Percentiles rank a stretch among this genome's conserved stretches.
phyloP scores from a whole-genome alignment of 2,329 filamentous ascomycete genomes.

The Colletotrichum higginsianum region DNA sequence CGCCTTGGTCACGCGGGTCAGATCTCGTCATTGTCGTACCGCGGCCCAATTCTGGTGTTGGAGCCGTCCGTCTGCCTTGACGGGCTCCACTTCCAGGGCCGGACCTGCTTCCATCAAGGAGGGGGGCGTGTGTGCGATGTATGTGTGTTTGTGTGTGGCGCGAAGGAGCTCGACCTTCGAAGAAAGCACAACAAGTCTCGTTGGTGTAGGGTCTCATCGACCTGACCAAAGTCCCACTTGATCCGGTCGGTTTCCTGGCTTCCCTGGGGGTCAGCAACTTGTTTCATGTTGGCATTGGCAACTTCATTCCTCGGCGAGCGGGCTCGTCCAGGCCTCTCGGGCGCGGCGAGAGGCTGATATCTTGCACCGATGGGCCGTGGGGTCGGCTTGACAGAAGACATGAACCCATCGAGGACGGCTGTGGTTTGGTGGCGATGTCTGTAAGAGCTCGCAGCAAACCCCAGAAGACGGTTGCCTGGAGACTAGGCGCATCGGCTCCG shows the following conservation, averaged over 20 bases:
- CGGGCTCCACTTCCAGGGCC: neutral
- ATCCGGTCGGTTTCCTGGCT: neutral
- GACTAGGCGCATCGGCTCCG: constrained; percentile 9
- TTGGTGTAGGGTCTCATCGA: neutral
- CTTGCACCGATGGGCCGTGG: neutral
- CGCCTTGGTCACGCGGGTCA: neutral
- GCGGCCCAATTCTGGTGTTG: neutral
- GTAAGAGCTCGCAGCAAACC: neutral
- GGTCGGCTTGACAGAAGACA: neutral
- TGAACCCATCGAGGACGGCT: neutral
- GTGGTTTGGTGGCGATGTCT: neutral
- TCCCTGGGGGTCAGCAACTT: neutral
- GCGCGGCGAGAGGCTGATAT: neutral
- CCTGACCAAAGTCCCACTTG: neutral
- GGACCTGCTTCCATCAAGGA: neutral
- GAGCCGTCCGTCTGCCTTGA: neutral
- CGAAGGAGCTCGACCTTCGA: neutral
- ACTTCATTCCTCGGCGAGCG: constrained; percentile 2
- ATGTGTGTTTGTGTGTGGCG: neutral
- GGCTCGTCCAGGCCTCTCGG: neutral
- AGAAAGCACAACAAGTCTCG: neutral
- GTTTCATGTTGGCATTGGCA: neutral
- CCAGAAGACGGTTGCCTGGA: neutral
- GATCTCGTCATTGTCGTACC: neutral
- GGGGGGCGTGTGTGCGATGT: neutral